A percentile compares a stretch with the other conserved stretches of the same genome.
Evolutionary conservation across 495 filamentous ascomycete genomes (phyloP).

Genomic region (Trichoderma orchidacearum): DNA sequence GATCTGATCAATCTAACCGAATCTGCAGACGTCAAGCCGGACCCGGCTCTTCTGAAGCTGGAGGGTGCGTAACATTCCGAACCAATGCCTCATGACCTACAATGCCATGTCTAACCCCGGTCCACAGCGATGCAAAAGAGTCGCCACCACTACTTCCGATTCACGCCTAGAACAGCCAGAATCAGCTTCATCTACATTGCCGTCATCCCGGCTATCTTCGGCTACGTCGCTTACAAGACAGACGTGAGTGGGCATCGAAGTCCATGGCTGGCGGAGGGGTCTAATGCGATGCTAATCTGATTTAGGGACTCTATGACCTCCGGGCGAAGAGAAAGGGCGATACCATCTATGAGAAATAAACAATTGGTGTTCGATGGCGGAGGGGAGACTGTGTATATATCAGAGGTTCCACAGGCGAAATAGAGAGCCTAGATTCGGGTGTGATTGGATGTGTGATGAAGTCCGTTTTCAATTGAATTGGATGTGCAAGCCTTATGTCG

Average conservation of each 20-base stretch:
- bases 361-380: background rate
- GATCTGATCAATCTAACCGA: background rate
- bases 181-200: slow-evolving; percentile 61
- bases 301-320: slow-evolving; percentile 72
- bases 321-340: slow-evolving; percentile 82
- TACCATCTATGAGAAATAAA: slow-evolving; percentile 58
- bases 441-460: background rate
- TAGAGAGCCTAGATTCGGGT: background rate
- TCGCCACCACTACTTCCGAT: slow-evolving; percentile 91
- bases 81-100: too few species aligned
- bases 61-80: slow-evolving; percentile 3
- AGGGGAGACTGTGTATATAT: slow-evolving; percentile 17
- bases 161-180: slow-evolving; percentile 70
- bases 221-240: slow-evolving; percentile 55
- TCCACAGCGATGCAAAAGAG: slow-evolving; percentile 64
- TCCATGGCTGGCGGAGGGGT: background rate
- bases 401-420: slow-evolving; percentile 3
- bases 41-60: slow-evolving; percentile 4
- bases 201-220: slow-evolving; percentile 53
- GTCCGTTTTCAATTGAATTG: too few species aligned
- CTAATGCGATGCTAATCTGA: background rate
- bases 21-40: slow-evolving; percentile 2
- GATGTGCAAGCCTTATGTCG: too few species aligned
- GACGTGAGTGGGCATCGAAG: slow-evolving; percentile 50
- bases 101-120: slow-evolving; percentile 7